phyloP scores from a whole-genome alignment of 2,329 filamentous ascomycete species.

The Stylonectria norvegica region DNA sequence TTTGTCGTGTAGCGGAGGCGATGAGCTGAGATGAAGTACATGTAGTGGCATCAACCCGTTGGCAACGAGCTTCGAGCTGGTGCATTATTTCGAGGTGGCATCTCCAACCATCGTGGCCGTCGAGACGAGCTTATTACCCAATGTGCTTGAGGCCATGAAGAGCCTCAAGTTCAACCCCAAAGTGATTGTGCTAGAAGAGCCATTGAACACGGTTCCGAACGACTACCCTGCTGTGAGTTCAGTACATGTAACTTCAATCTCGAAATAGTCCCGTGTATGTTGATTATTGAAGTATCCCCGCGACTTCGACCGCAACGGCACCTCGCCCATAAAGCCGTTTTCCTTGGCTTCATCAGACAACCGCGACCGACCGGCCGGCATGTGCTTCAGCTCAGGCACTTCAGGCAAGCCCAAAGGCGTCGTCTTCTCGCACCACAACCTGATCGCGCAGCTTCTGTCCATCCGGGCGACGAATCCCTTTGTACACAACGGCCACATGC shows the following conservation, averaged over 20 bases:
- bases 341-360: slow-evolving; percentile 15
- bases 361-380: slow-evolving; percentile 13
- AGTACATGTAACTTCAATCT: background rate
- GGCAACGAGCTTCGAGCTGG: slow-evolving; percentile 21
- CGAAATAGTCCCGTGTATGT: background rate
- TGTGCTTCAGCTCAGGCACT: slow-evolving; percentile 25
- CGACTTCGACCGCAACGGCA: slow-evolving; percentile 3
- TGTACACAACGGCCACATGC: slow-evolving; percentile 18
- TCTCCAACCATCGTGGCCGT: slow-evolving; percentile 17
- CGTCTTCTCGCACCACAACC: slow-evolving; percentile 21
- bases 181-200: slow-evolving; percentile 4
- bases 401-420: slow-evolving; percentile 24
- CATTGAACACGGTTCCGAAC: background rate
- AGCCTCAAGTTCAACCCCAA: background rate
- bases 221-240: background rate
- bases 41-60: slow-evolving; percentile 21
- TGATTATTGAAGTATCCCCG: slow-evolving; percentile 5
- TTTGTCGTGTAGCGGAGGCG: background rate
- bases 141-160: slow-evolving; percentile 3
- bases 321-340: slow-evolving; percentile 1
- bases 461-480: slow-evolving; percentile 23
- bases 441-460: slow-evolving; percentile 20
- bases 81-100: slow-evolving; percentile 20
- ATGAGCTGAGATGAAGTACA: background rate
- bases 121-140: slow-evolving; percentile 11